Base-by-base conservation (phyloP, 1,284 basidiomycete species). In the Xerocomus amazonicus region DNA sequence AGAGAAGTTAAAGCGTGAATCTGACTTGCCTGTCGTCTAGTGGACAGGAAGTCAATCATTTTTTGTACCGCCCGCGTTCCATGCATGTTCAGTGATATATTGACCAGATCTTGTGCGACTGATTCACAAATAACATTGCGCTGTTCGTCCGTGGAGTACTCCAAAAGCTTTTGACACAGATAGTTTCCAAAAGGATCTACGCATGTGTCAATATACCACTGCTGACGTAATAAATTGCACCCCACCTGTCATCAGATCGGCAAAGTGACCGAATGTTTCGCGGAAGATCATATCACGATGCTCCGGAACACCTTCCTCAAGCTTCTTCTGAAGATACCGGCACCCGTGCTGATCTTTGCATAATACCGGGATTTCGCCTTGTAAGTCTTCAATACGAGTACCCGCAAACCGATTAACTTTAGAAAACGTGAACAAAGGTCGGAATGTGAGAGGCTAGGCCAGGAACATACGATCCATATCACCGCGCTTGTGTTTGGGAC, bases 321-420 rank as follows among this genome's bases (percentile, higher is more conserved):
- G 80, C 73, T 99, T 99, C 84, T 99, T 99, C 72, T 99, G 97
- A 50, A 99, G 74, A 68, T 97, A 99, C 34, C 97, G 85, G 68
- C 97, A 99, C 3, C 97, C 97, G 70, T 99, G 97, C 72, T 99
- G 97, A 70, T 99, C 97, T 72, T 98, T 98, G 82, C 95, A 98
- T 28, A 99, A 73, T 13, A 83, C 78, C 27, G 94, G 84, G 58
- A 99, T 95, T 70, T 98, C 92, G 55, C 96, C 96, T 59, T 90
- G 85, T 40, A 99, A 76, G 65, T 99, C 97, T 68, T 99, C 97
- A 48, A 99, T 79, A 45, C 93, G 87, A 39, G 93, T 96, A 27
- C 93, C 92, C 26, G 94, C 85, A 69, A 97, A 97, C 9, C 94
- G 85, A 73, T 97, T 97, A 70, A 95, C 91, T 92, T 53, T 1